A percentile compares a stretch with the other conserved stretches of the same genome.
These are phyloP conservation scores for Tricholoma hemisulphureum DNA, from an alignment of 768 basidiomycete species.

Conservation along the genomic window DNA sequence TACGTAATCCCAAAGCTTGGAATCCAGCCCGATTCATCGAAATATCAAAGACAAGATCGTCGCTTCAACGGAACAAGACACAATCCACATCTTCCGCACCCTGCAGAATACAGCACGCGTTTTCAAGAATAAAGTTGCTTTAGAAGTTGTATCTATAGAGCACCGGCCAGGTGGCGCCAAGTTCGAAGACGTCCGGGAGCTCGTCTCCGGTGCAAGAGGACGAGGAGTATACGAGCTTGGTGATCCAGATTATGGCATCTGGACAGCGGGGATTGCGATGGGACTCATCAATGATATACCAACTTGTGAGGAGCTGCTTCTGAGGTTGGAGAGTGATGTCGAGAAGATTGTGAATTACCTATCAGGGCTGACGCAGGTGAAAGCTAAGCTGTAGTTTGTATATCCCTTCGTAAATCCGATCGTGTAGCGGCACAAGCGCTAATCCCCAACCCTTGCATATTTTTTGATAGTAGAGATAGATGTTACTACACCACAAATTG, in stretches of 20 bases:
- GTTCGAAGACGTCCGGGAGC: constrained; percentile 79
- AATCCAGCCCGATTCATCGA: constrained; percentile 72
- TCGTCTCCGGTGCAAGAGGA: constrained; percentile 72
- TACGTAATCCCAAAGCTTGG: neutral
- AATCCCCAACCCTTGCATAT: too few relatives aligned
- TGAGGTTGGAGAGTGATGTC: constrained; percentile 70
- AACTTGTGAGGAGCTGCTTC: constrained; percentile 71
- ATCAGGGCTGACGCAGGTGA: constrained; percentile 28
- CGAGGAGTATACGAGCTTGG: constrained; percentile 77
- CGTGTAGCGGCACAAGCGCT: too few relatives aligned
- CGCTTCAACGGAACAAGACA: constrained; percentile 76
- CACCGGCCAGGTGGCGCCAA: constrained; percentile 78
- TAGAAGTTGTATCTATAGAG: constrained; percentile 85
- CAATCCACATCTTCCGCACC: constrained; percentile 88
- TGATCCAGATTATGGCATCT: constrained; percentile 85
- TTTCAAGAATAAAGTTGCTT: constrained; percentile 79
- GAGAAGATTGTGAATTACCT: constrained; percentile 62
- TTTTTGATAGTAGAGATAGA: too few relatives aligned
- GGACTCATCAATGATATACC: constrained; percentile 84
- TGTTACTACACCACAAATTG: too few relatives aligned
- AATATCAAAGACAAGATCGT: constrained; percentile 92
- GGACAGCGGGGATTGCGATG: constrained; percentile 65
- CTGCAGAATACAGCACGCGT: constrained; percentile 82
- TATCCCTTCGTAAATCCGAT: too few relatives aligned
- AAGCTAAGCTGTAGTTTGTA: constrained; percentile 43